These are phyloP conservation scores for Gossypium lobatum DNA, from an alignment of 441 rosid species.

Conservation along the genomic window DNA sequence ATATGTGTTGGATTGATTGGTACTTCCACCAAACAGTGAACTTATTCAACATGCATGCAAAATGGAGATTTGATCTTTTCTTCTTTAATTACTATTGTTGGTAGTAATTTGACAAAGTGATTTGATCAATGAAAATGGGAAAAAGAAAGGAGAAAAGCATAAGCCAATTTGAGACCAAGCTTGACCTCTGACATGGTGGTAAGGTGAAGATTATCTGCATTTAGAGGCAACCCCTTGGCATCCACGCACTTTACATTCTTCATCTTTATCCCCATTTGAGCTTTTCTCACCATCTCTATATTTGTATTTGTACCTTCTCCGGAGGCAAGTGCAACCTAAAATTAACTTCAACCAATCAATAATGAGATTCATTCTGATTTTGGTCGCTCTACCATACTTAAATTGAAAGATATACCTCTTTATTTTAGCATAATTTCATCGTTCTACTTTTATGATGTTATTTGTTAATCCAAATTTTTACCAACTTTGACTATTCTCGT, in stretches of 20 bases:
- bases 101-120: background rate
- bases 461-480: too few relatives aligned
- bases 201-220: conserved; percentile 57
- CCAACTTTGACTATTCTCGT: too few relatives aligned
- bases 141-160: conserved; percentile 31
- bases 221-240: conserved; percentile 65
- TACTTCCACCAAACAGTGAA: too few relatives aligned
- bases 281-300: conserved; percentile 44
- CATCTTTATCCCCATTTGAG: conserved; percentile 36
- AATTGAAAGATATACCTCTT: too few relatives aligned
- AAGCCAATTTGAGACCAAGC: conserved; percentile 47
- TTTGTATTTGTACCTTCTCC: conserved; percentile 39
- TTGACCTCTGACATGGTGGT: conserved; percentile 57
- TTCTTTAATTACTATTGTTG: too few relatives aligned
- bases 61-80: too few relatives aligned
- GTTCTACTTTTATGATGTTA: too few relatives aligned
- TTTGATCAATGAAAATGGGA: background rate
- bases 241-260: conserved; percentile 46
- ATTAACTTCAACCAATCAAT: background rate
- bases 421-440: too few relatives aligned
- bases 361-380: too few relatives aligned
- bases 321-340: conserved; percentile 63
- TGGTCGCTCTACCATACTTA: too few relatives aligned
- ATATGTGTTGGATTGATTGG: background rate
- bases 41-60: too few relatives aligned